These are phyloP conservation scores for Adenanthera pavonina DNA, from an alignment of 306 rosid species.

Conservation along the genomic window DNA sequence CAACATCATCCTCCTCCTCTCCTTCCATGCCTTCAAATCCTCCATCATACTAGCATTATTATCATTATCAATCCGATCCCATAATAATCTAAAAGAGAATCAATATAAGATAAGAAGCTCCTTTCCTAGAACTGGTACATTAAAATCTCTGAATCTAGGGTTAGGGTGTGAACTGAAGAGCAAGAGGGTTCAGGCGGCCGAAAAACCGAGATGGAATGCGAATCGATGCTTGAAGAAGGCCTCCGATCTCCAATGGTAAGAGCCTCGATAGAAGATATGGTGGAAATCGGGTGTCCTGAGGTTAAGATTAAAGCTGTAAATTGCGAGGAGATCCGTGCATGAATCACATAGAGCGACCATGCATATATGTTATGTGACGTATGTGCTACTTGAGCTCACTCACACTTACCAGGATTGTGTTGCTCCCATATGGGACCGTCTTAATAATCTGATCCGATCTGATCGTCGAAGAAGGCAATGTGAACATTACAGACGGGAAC, in stretches of 20 bases:
- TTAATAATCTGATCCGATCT: constrained; percentile 85
- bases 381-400: constrained; percentile 57
- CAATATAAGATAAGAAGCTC: no score
- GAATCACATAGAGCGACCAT: constrained; percentile 46
- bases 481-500: constrained; percentile 77
- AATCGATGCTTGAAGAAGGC: constrained; percentile 67
- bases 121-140: no score
- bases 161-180: neutral
- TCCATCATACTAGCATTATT: no score
- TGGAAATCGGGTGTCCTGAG: constrained; percentile 75
- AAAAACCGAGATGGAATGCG: constrained; percentile 56
- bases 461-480: constrained; percentile 92
- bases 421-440: constrained; percentile 78
- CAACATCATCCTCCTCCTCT: no score
- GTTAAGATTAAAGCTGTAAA: constrained; percentile 62
- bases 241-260: constrained; percentile 69
- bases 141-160: no score
- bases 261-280: constrained; percentile 66
- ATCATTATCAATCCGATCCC: no score
- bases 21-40: no score
- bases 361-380: no score
- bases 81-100: no score
- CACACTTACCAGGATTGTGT: constrained; percentile 89
- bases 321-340: constrained; percentile 62
- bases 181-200: neutral